Base-by-base conservation (phyloP, 495 filamentous ascomycete species). In the Penicillium robsamsonii region DNA sequence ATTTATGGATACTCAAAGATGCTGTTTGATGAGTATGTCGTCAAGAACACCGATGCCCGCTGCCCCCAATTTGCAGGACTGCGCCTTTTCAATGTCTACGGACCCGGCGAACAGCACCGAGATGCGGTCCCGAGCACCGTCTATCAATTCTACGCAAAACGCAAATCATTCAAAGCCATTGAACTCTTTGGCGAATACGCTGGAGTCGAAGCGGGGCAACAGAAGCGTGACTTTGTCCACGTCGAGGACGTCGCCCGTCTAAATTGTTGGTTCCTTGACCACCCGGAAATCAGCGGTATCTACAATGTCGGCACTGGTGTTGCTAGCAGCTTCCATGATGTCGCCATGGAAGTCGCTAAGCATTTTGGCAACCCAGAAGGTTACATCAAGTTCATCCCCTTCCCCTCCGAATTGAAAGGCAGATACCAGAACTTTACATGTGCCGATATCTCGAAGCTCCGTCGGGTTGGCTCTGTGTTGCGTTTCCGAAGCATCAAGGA, bases 241-340 rank as follows among this genome's bases (percentile, higher is more conserved):
- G 52, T 54, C 2, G 30, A 54, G 22, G 52, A 54, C 13, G 52
- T 54, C 8, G 52, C 52, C 12, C 52, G 52, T 5, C 42, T 54
- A 0, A 54, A 54, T n/a, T 54, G 52, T 10, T 54, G 52, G 52
- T 46, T 54, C 31, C 43, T 46, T 5, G 52, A 54, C 8, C 52
- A 54, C 43, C 52, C 52, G 0, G 52, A 54, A 24, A 29, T 45
- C 42, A 37, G 22, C 2, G 52, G 52, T 7, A 54, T 54, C 13
- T 54, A 27, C 24, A 54, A 54, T 38, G 52, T 54, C 3, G 52
- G 52, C 10, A 54, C 52, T 5, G 52, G 52, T 13, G 5, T 38
- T 11, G 52, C 52, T 0, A 46, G 41, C 15, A 46, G 27, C 10
- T 54, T 54, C 42, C 15, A 46, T 7, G 31, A 54, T 0, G 41